These are phyloP conservation scores for Beta vulgaris DNA, from an alignment of 148 eudicot species.

Conservation along the genomic window DNA sequence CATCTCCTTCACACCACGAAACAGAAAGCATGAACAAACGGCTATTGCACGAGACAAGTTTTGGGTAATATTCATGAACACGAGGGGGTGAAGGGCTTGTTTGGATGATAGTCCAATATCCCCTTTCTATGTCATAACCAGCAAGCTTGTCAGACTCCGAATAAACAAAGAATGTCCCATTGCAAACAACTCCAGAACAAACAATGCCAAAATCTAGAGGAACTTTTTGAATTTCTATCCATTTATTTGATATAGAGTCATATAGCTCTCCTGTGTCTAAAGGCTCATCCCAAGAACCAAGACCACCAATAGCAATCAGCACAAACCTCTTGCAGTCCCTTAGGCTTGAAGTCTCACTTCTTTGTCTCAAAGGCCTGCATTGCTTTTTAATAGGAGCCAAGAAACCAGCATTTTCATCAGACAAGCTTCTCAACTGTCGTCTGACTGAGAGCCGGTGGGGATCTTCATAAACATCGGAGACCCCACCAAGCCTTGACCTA, in stretches of 20 bases:
- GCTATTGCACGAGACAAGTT: conserved; percentile 52
- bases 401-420: conserved; percentile 52
- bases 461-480: conserved; percentile 90
- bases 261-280: conserved; percentile 83
- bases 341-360: conserved; percentile 36
- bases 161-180: conserved; percentile 66
- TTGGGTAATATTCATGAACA: conserved; percentile 85
- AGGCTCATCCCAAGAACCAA: conserved; percentile 92
- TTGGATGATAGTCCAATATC: conserved; percentile 72
- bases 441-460: conserved; percentile 93
- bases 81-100: conserved; percentile 73
- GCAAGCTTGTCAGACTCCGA: conserved; percentile 83
- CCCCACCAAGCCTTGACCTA: conserved; percentile 72
- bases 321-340: conserved; percentile 60
- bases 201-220: conserved; percentile 78
- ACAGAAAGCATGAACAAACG: conserved; percentile 87
- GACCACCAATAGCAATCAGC: conserved; percentile 82
- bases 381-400: conserved; percentile 37
- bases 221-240: conserved; percentile 82
- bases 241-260: conserved; percentile 77
- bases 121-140: conserved; percentile 76
- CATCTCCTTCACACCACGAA: conserved; percentile 98
- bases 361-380: conserved; percentile 51
- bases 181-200: conserved; percentile 82
- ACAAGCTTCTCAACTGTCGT: conserved; percentile 57